phyloP scores from a whole-genome alignment of 208 protist genomes.

The Wallacemonas rigidus region DNA sequence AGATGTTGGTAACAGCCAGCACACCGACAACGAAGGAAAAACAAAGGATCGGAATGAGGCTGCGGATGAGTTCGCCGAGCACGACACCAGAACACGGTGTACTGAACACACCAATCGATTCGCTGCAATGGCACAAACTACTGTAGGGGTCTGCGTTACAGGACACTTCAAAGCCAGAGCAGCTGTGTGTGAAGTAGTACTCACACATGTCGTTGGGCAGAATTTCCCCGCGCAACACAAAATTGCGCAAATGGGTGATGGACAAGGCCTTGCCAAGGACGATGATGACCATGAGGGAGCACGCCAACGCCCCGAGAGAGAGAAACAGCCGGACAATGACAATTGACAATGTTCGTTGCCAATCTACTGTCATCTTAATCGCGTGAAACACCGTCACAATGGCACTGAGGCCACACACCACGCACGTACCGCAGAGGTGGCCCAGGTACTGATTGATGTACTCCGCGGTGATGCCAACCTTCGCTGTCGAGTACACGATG shows the following conservation, averaged over 20 bases:
- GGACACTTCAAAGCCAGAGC: constrained; percentile 41
- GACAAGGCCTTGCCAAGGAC: constrained; percentile 26
- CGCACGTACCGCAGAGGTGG: constrained; percentile 30
- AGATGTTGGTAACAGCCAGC: constrained; percentile 31
- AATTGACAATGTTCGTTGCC: constrained; percentile 17
- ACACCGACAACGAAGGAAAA: constrained; percentile 19
- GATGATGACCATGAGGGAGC: constrained; percentile 44
- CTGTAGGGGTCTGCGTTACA: constrained; percentile 14
- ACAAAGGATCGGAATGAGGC: constrained; percentile 36
- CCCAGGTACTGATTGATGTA: constrained; percentile 42
- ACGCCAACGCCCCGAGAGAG: constrained; percentile 29
- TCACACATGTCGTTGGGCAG: constrained; percentile 19
- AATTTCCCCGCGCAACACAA: constrained; percentile 4
- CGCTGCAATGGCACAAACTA: neutral
- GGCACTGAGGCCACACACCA: constrained; percentile 31
- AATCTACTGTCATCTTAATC: constrained; percentile 52
- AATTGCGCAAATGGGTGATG: neutral
- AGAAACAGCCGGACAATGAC: constrained; percentile 24
- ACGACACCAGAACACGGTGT: constrained; percentile 12
- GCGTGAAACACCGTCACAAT: constrained; percentile 47
- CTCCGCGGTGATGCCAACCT: constrained; percentile 19
- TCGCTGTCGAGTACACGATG: constrained; percentile 27
- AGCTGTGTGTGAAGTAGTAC: constrained; percentile 36
- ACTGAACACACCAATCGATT: neutral
- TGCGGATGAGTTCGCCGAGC: constrained; percentile 19